These are phyloP conservation scores for Apocynum venetum DNA, from an alignment of 257 asterid genomes.

Conservation along the genomic window DNA sequence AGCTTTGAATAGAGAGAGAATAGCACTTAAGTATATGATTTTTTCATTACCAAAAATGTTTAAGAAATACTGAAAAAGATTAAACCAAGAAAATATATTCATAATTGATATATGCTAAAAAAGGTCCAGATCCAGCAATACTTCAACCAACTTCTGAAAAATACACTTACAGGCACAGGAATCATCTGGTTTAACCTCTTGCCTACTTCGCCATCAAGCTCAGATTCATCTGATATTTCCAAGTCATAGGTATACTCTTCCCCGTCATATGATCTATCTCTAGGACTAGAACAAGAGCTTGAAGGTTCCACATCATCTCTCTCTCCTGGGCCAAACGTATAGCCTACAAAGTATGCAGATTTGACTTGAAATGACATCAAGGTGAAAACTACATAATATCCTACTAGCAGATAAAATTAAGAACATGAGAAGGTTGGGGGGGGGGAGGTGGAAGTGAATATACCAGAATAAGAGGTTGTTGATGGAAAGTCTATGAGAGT, in stretches of 20 bases:
- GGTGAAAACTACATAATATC: neutral
- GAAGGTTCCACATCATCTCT: constrained; percentile 45
- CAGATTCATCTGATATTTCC: constrained; percentile 78
- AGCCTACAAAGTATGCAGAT: constrained; percentile 38
- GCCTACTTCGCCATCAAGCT: constrained; percentile 86
- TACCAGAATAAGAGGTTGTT: constrained; percentile 48
- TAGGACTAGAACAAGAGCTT: constrained; percentile 70
- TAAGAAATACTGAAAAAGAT: neutral
- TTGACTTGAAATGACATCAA: constrained; percentile 11
- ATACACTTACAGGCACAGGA: constrained; percentile 70
- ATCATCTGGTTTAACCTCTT: constrained; percentile 76
- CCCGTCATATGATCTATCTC: constrained; percentile 59
- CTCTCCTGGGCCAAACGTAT: constrained; percentile 39
- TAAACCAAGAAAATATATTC: neutral
- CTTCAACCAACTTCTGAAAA: neutral
- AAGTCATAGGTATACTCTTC: constrained; percentile 50
- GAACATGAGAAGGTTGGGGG: neutral
- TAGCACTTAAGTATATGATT: neutral
- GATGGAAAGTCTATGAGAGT: constrained; percentile 49
- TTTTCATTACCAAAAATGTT: neutral
- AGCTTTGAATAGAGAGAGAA: neutral
- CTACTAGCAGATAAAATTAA: constrained; percentile 12
- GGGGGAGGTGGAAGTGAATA: neutral
- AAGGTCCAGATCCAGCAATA: neutral
- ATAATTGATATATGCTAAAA: neutral